phyloP scores from a whole-genome alignment of 73 alveolate species.

The Effrenium voratum region DNA sequence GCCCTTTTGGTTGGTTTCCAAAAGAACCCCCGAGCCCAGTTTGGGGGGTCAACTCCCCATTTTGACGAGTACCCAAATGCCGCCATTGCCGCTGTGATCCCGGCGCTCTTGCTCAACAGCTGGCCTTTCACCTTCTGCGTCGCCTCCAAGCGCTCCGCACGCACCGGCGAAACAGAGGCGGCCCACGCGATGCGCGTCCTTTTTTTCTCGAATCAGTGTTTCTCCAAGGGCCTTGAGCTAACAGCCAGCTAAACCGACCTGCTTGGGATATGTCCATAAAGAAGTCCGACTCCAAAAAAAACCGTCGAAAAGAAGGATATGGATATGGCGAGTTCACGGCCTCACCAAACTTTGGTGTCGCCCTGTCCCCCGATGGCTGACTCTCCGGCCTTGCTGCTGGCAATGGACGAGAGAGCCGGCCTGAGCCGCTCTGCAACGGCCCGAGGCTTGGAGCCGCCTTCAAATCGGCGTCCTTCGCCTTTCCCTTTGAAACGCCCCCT shows the following conservation, averaged over 20 bases:
- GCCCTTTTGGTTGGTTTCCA: too few species aligned
- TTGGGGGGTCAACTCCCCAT: too few species aligned
- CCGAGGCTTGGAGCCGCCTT: too few species aligned
- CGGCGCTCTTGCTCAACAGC: background rate
- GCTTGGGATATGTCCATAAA: background rate
- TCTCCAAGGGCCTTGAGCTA: background rate
- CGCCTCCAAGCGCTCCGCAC: background rate
- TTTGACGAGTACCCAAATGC: too few species aligned
- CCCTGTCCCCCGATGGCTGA: too few species aligned
- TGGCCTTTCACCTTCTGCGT: background rate
- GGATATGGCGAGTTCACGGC: too few species aligned
- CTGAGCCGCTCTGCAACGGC: background rate
- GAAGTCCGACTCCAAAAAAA: background rate
- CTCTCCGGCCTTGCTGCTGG: background rate
- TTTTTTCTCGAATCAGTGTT: background rate
- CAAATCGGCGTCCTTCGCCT: too few species aligned
- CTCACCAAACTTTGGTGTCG: too few species aligned
- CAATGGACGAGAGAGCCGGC: constrained; percentile 2
- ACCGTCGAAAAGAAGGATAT: too few species aligned
- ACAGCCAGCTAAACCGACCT: background rate
- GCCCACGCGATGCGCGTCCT: background rate
- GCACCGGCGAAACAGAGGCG: background rate
- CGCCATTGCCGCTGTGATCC: too few species aligned
- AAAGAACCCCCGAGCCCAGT: too few species aligned
- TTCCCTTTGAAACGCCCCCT: too few species aligned